phyloP scores from a whole-genome alignment of 495 filamentous ascomycete genomes.

The Podospora pseudocomata region DNA sequence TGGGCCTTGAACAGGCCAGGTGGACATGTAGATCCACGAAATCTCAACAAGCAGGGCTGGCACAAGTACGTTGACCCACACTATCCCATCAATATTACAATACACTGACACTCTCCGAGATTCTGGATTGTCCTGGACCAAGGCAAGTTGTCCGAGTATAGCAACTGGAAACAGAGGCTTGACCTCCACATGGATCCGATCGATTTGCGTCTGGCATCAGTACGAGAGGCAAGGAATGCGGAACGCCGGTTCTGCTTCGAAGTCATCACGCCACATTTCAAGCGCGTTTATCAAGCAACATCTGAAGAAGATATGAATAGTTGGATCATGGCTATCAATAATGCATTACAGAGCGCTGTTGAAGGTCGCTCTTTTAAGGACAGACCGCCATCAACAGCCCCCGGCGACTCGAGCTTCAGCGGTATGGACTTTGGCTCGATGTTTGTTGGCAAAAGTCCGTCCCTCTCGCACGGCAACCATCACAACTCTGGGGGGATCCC shows the following conservation, averaged over 20 bases:
- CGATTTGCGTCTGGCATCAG: constrained; percentile 93
- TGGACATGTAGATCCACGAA: constrained; percentile 90
- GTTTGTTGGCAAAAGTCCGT: constrained; percentile 88
- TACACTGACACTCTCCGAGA: constrained; percentile 43
- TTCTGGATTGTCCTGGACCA: constrained; percentile 99
- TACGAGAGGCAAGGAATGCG: constrained; percentile 88
- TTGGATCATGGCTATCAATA: constrained; percentile 97
- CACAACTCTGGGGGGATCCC: constrained; percentile 52
- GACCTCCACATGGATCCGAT: constrained; percentile 98
- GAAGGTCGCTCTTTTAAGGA: constrained; percentile 66
- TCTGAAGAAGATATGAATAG: constrained; percentile 96
- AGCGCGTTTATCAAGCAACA: constrained; percentile 94
- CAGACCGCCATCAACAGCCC: constrained; percentile 38
- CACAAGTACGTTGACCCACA: constrained; percentile 73
- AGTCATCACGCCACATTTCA: constrained; percentile 94
- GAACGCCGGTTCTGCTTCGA: constrained; percentile 98
- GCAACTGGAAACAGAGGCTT: constrained; percentile 97
- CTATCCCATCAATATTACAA: neutral
- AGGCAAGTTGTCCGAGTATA: constrained; percentile 94
- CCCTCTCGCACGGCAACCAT: constrained; percentile 52
- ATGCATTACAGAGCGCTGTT: constrained; percentile 91
- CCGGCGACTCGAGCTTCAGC: constrained; percentile 52
- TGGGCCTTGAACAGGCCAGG: constrained; percentile 94
- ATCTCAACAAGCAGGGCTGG: constrained; percentile 95
- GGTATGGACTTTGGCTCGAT: constrained; percentile 85